A percentile compares a stretch with the other conserved stretches of the same genome.
phyloP scores from a whole-genome alignment of 179 eudicot species.

The Vitellaria paradoxa region DNA sequence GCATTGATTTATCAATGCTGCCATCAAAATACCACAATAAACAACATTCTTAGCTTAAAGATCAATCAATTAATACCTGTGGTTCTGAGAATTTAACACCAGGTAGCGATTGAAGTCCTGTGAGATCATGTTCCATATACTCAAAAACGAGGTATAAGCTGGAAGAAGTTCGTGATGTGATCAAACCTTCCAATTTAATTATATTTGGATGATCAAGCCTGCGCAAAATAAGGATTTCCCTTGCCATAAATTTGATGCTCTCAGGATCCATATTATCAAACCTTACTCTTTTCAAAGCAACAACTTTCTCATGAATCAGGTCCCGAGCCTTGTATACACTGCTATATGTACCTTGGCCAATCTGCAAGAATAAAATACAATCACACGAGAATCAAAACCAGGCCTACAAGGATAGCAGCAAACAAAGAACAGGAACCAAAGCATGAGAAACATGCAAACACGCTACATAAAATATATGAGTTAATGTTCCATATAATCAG shows the following conservation, averaged over 20 bases:
- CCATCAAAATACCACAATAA: background rate
- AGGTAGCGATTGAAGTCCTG: conserved; percentile 75
- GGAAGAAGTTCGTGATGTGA: conserved; percentile 57
- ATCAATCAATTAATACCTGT: conserved; percentile 41
- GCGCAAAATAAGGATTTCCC: conserved; percentile 77
- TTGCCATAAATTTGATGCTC: conserved; percentile 85
- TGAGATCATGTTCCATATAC: conserved; percentile 91
- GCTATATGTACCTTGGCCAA: conserved; percentile 95
- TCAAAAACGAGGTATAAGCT: conserved; percentile 84
- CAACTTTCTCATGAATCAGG: conserved; percentile 49
- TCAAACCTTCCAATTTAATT: conserved; percentile 76
- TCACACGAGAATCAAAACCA: conserved; percentile 21
- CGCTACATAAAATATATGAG: background rate
- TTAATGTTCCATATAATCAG: too few relatives aligned
- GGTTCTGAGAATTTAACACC: conserved; percentile 71
- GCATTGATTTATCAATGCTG: background rate
- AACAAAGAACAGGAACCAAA: background rate
- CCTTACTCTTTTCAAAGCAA: conserved; percentile 84
- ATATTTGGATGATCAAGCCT: conserved; percentile 85
- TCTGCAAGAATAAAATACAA: conserved; percentile 45
- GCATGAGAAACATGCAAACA: background rate
- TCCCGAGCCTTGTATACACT: conserved; percentile 88
- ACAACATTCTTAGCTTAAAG: background rate
- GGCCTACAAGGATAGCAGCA: conserved; percentile 13
- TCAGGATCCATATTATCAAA: conserved; percentile 75